Evolutionary conservation across 73 alveolate genomes (phyloP), one percentile per base, ranked within the genome.

Genomic region (Urostyla sp.): DNA sequence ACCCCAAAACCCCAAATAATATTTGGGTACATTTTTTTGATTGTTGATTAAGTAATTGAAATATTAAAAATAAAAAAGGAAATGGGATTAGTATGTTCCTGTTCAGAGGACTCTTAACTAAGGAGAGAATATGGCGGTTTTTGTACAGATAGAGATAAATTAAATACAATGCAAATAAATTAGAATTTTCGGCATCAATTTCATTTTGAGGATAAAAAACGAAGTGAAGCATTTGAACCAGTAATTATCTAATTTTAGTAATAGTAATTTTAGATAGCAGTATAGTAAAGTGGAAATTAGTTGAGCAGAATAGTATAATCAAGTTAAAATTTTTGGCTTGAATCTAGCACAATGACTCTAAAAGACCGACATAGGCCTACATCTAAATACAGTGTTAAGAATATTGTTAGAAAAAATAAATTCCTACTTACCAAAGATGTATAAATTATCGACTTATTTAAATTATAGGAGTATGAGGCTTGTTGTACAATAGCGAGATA

Each of bases 51-150:
- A n/a, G n/a, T n/a, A n/a, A n/a, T n/a, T n/a, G n/a, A n/a, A n/a
- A n/a, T n/a, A n/a, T n/a, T n/a, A n/a, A n/a, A n/a, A n/a, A n/a
- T n/a, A n/a, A n/a, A n/a, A n/a, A n/a, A n/a, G n/a, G n/a, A n/a
- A 63, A 63, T 63, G 79, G 79, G 79, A n/a, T 16, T 63, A 27
- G 79, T 63, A 43, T 63, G 79, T 40, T 63, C 79, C 1, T 63
- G 79, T 40, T 23, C 55, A 5, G 26, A 32, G n/a, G n/a, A n/a
- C 45, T 6, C 58, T 10, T 57, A 63, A 11, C 37, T 63, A 60
- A 34, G 79, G 46, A 63, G 44, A 63, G 79, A 63, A 24, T 40
- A n/a, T 24, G 60, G 35, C 18, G 53, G 54, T 40, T 38, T 5
- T 24, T 63, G 79, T 23, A 13, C 49, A 31, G 37, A 57, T 8